Percentiles rank a stretch among this genome's conserved stretches.
Conservation (phyloP, 352 stramenopile species). For the Pythium periplocum region DNA sequence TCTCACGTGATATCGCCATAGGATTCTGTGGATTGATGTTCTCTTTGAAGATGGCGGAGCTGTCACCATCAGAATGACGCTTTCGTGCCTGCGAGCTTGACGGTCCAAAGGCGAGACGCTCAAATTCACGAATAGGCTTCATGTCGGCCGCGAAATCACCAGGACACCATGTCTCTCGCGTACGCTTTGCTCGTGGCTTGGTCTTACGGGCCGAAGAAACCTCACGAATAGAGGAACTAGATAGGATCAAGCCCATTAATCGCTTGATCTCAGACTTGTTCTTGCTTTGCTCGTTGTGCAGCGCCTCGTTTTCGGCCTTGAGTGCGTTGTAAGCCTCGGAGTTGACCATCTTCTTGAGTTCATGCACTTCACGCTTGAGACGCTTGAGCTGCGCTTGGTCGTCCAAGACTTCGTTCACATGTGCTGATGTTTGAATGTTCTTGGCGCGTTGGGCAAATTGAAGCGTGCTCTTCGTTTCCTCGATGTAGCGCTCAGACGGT, state of each 20-base stretch:
- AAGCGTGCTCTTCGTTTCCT: slow-evolving; percentile 87
- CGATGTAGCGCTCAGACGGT: slow-evolving; percentile 62
- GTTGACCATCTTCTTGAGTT: slow-evolving; percentile 63
- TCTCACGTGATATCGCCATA: slow-evolving; percentile 2
- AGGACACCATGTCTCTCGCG: slow-evolving; percentile 66
- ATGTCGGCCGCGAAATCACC: slow-evolving; percentile 47
- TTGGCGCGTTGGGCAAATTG: slow-evolving; percentile 93
- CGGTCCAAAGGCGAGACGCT: slow-evolving; percentile 14
- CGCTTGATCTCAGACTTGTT: slow-evolving; percentile 57
- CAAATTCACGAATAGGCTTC: slow-evolving; percentile 2
- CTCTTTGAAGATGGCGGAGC: slow-evolving; percentile 28
- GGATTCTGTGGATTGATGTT: slow-evolving; percentile 44
- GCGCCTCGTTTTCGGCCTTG: slow-evolving; percentile 68
- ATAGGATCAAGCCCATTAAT: slow-evolving; percentile 57
- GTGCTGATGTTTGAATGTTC: slow-evolving; percentile 76
- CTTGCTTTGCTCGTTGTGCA: slow-evolving; percentile 46
- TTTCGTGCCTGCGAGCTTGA: slow-evolving; percentile 28
- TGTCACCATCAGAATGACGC: slow-evolving; percentile 4
- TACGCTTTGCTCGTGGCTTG: slow-evolving; percentile 36
- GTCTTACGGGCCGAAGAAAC: slow-evolving; percentile 11
- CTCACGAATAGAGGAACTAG: slow-evolving; percentile 23
- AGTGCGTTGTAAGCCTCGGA: slow-evolving; percentile 42
- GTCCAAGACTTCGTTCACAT: slow-evolving; percentile 89
- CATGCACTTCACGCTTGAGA: slow-evolving; percentile 65
- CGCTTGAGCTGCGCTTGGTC: slow-evolving; percentile 82